Evolutionary conservation across 257 asterid genomes (phyloP).

Genomic region (Verbena officinalis): DNA sequence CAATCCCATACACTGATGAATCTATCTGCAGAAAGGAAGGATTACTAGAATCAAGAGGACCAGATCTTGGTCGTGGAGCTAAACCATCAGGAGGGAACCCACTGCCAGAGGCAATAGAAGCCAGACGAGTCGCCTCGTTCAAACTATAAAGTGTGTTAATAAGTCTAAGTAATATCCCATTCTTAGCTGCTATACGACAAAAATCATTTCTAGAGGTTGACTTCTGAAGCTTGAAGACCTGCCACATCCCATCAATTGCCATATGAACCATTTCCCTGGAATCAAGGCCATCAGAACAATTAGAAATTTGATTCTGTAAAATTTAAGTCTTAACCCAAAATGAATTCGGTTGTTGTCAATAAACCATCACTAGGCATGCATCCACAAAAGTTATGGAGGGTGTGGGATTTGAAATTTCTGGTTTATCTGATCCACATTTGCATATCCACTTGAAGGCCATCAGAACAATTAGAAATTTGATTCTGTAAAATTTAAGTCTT

Average conservation of each 20-base stretch:
- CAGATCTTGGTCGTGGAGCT: slow-evolving; percentile 73
- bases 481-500: slow-evolving; percentile 8
- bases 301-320: slow-evolving; percentile 20
- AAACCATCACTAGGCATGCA: neutral
- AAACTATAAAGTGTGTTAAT: slow-evolving; percentile 89
- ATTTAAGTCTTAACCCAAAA: slow-evolving; percentile 16
- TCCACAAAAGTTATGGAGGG: too few relatives aligned
- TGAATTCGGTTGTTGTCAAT: slow-evolving; percentile 3
- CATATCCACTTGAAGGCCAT: too few relatives aligned
- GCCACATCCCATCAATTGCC: slow-evolving; percentile 99
- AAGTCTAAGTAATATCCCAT: slow-evolving; percentile 90
- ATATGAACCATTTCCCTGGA: slow-evolving; percentile 99
- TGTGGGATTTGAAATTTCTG: too few relatives aligned
- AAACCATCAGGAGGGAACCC: slow-evolving; percentile 72
- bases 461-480: slow-evolving; percentile 30
- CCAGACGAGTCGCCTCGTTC: slow-evolving; percentile 92
- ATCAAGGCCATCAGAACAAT: slow-evolving; percentile 34
- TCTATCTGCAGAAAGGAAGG: slow-evolving; percentile 63
- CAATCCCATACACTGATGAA: slow-evolving; percentile 57
- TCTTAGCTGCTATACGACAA: slow-evolving; percentile 92
- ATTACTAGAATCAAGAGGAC: slow-evolving; percentile 64
- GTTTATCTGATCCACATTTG: too few relatives aligned
- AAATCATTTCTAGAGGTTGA: slow-evolving; percentile 93
- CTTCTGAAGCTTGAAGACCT: slow-evolving; percentile 96
- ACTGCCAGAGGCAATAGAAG: slow-evolving; percentile 74